Base-by-base conservation (phyloP, 2,329 filamentous ascomycete genomes). In the Colletotrichum chlorophyti region DNA sequence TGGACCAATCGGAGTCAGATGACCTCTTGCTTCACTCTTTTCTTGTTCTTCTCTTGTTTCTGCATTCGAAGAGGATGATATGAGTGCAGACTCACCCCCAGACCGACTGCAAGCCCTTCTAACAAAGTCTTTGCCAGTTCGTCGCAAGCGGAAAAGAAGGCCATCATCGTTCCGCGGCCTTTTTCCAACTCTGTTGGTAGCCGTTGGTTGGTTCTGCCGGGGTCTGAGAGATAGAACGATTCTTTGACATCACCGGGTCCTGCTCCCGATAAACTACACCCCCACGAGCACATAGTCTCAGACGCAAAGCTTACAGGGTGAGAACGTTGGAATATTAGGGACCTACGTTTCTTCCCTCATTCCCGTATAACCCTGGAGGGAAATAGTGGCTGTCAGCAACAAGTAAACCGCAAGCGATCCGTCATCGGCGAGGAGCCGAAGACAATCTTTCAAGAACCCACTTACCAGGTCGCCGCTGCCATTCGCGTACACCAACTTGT, bases 91-190 rank as follows among this genome's bases (percentile, higher is more conserved):
- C 72, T 58, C 74, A 90, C 87, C 53, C 84, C 81, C 1, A 98
- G 83, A 0, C 92, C 93, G 6, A 90, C 79, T 29, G 90, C 92
- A 42, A 98, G 89, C 1, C 48, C 61, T 26, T 59, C 49, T 17
- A 63, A 17, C 9, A 63, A 29, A 2, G 34, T 61, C 34, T 54
- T 58, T 5, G 58, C 53, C 11, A 61, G 32, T 3, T 11, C 11
- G 11, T 58, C 58, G 14, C 53, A 63, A 32, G 24, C 49, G 3
- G 43, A 21, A 38, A 61, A 62, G 38, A 62, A 62, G 10, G 24
- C 41, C 2, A 58, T 21, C 29, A 63, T 23, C 8, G 15, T 27
- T 8, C 41, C 26, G 6, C 61, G 53, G 12, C 41, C 43, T 6
- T 11, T 11, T 15, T 61, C 61, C 27, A 63, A 37, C 24, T 50